Conservation (phyloP, 192 early-diverging fungal genomes). For the Phlyctochytrium planicorne region DNA sequence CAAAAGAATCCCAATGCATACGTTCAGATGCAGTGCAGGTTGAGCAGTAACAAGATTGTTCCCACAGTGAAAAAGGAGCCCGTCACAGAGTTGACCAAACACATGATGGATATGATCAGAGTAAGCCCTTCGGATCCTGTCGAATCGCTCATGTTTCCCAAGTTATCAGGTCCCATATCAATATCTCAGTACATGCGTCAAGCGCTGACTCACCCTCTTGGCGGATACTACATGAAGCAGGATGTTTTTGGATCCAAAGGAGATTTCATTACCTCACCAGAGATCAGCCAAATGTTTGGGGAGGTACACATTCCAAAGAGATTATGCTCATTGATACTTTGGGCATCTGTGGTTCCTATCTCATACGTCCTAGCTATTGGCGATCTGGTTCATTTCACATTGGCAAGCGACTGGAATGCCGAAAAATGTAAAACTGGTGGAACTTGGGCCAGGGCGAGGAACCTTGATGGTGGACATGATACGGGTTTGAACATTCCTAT, state of each 20-base stretch:
- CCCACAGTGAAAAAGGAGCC: slow-evolving; percentile 24
- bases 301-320: slow-evolving; percentile 55
- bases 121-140: background rate
- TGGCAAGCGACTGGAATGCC: slow-evolving; percentile 70
- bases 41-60: background rate
- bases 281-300: slow-evolving; percentile 98
- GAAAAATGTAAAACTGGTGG: slow-evolving; percentile 32
- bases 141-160: background rate
- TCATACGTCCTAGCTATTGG: slow-evolving; percentile 56
- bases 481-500: slow-evolving; percentile 49
- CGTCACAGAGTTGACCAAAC: slow-evolving; percentile 17
- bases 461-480: slow-evolving; percentile 93
- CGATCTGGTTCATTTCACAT: slow-evolving; percentile 83
- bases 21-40: background rate
- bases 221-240: slow-evolving; percentile 91
- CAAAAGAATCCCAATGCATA: background rate
- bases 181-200: slow-evolving; percentile 86
- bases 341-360: background rate
- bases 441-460: slow-evolving; percentile 90
- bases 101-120: slow-evolving; percentile 32
- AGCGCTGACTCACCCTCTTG: slow-evolving; percentile 80
- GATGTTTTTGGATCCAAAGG: slow-evolving; percentile 88
- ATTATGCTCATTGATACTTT: slow-evolving; percentile 5
- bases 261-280: slow-evolving; percentile 96
- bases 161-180: slow-evolving; percentile 54